Percentiles rank a stretch among this genome's conserved stretches.
Evolutionary conservation across 2,329 filamentous ascomycete species (phyloP).

Genomic region (Aurifilum marmelostoma): DNA sequence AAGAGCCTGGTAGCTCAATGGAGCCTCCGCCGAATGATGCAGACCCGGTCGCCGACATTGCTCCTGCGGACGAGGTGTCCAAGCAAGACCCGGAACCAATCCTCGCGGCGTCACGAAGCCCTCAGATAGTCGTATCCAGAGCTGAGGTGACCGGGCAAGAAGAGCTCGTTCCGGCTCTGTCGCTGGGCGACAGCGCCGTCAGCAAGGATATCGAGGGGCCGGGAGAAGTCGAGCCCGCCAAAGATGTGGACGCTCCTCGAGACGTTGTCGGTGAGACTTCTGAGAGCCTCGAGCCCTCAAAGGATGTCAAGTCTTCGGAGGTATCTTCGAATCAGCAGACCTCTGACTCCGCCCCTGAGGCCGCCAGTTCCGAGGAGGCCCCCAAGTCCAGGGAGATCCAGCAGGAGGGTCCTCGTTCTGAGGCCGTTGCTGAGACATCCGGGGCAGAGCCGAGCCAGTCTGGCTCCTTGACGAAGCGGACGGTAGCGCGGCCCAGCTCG

Average conservation of each 20-base stretch:
- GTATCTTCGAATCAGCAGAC: neutral
- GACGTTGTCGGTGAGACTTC: neutral
- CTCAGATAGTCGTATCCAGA: slow-evolving; percentile 18
- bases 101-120: slow-evolving; percentile 12
- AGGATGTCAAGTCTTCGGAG: neutral
- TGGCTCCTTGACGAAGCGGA: slow-evolving; percentile 25
- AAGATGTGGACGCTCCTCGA: neutral
- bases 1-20: slow-evolving; percentile 16
- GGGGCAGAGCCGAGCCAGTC: slow-evolving; percentile 22
- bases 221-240: neutral
- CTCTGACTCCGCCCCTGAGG: neutral
- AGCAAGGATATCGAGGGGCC: neutral
- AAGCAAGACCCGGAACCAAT: neutral
- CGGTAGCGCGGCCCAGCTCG: slow-evolving; percentile 14
- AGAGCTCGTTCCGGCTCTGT: slow-evolving; percentile 16
- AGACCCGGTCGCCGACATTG: neutral
- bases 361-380: neutral
- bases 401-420: neutral
- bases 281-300: neutral
- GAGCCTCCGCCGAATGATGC: slow-evolving; percentile 23
- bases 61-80: neutral
- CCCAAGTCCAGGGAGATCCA: slow-evolving; percentile 1
- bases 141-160: slow-evolving; percentile 15
- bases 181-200: slow-evolving; percentile 4
- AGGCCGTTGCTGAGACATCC: slow-evolving; percentile 22